These are phyloP conservation scores for Pythium sukuiense DNA, from an alignment of 352 stramenopile species.

Conservation along the genomic window DNA sequence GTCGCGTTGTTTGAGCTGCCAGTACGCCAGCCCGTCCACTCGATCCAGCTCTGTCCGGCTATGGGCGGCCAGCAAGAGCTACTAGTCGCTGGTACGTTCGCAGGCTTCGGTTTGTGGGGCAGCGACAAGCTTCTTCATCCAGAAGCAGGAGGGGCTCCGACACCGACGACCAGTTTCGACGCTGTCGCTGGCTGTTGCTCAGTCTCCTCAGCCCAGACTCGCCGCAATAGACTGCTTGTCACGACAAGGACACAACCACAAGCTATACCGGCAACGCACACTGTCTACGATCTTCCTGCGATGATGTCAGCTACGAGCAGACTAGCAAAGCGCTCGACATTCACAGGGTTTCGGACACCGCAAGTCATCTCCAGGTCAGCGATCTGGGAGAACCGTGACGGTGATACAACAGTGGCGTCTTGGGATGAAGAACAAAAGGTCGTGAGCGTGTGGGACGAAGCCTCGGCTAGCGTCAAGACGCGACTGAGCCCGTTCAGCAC, in stretches of 20 bases:
- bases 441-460: slow-evolving; percentile 21
- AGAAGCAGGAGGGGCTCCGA: neutral
- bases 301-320: neutral
- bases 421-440: slow-evolving; percentile 23
- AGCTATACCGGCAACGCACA: slow-evolving; percentile 16
- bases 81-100: slow-evolving; percentile 20
- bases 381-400: slow-evolving; percentile 16
- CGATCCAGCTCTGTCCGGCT: slow-evolving; percentile 16
- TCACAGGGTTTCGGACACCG: slow-evolving; percentile 23
- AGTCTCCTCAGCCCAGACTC: slow-evolving; percentile 4
- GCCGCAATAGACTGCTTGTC: slow-evolving; percentile 11
- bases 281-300: slow-evolving; percentile 14
- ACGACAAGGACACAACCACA: slow-evolving; percentile 18
- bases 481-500: neutral
- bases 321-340: slow-evolving; percentile 4
- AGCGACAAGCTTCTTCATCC: slow-evolving; percentile 3
- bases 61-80: slow-evolving; percentile 13
- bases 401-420: slow-evolving; percentile 14
- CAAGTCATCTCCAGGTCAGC: slow-evolving; percentile 19
- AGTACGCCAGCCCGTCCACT: slow-evolving; percentile 22
- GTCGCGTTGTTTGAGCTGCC: slow-evolving; percentile 17
- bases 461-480: neutral
- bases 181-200: slow-evolving; percentile 11
- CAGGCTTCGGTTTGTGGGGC: slow-evolving; percentile 21
- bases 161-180: slow-evolving; percentile 7